A percentile compares a stretch with the other conserved stretches of the same genome.
phyloP scores from a whole-genome alignment of 305 asterid species.

The Solanum hybrid region DNA sequence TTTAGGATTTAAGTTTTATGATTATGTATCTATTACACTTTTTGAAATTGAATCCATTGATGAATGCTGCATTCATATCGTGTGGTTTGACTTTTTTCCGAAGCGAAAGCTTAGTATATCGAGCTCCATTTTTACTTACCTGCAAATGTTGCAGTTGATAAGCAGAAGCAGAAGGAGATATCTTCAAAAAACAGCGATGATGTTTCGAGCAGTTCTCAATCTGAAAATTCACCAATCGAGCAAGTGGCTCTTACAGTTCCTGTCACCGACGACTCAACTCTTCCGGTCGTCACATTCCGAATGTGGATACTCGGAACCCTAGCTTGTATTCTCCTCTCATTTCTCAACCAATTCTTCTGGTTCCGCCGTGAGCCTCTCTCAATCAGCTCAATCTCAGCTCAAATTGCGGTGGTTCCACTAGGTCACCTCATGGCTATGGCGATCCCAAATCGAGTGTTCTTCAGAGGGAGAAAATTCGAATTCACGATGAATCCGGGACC shows the following conservation, averaged over 20 bases:
- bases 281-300: conserved; percentile 82
- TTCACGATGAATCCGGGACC: conserved; percentile 72
- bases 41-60: neutral
- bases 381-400: conserved; percentile 78
- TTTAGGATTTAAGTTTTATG: neutral
- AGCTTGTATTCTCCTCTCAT: conserved; percentile 74
- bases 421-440: conserved; percentile 82
- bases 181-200: neutral
- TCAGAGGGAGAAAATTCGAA: conserved; percentile 49
- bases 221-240: conserved; percentile 62
- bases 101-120: neutral
- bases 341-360: conserved; percentile 95
- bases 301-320: conserved; percentile 67
- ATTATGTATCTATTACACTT: neutral
- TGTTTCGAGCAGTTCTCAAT: conserved; percentile 6
- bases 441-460: conserved; percentile 47
- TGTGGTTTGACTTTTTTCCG: neutral
- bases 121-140: neutral
- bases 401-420: conserved; percentile 85
- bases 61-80: neutral
- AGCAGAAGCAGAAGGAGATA: neutral
- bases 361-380: conserved; percentile 92
- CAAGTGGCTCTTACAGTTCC: conserved; percentile 88
- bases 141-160: conserved; percentile 29
- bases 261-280: conserved; percentile 44